Evolutionary conservation across 208 protist genomes (phyloP), one percentile per base, ranked within the genome.

Genomic region (Trypanosoma vivax): DNA sequence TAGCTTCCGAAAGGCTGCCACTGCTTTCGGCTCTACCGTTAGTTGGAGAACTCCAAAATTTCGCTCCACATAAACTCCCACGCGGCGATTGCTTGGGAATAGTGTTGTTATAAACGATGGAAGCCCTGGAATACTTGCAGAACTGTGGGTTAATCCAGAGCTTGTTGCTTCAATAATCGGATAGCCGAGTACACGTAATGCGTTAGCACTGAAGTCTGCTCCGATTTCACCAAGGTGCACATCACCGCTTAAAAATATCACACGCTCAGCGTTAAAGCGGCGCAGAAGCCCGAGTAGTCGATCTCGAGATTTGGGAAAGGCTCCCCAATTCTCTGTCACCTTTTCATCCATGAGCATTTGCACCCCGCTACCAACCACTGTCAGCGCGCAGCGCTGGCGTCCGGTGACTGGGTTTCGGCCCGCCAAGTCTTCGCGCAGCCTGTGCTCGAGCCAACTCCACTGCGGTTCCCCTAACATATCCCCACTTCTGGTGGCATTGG

Each of bases 201-300:
- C 60, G 37, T 62, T 41, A 0, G 38, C 18, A 11, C 70, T 72
- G 39, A 68, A 62, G 65, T 88, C 83, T 28, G 55, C 61, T 37
- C 70, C 78, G 24, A 92, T 66, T 63, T 95, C 88, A 5, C 79
- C 81, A 43, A 92, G 56, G 65, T 95, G 88, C 16, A 95, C 73
- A 51, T 95, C 88, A 5, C 88, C 88, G 10, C 72, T 81, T 11
- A 95, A 42, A 37, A 95, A 84, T n/a, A 79, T 70, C 1, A 82
- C 77, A 14, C 84, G 76, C 53, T 84, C 71, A 6, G 62, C 58
- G 1, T 52, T 21, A 57, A 75, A 68, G 5, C 40, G 39, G 3
- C 66, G 70, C 34, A 90, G 50, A 9, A 90, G 51, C 0, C 30
- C 43, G 29, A 89, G 63, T 24, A 94, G 76, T 3, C 77, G 69